Base-by-base conservation (phyloP, 768 basidiomycete species). In the Trametes coccinea region DNA sequence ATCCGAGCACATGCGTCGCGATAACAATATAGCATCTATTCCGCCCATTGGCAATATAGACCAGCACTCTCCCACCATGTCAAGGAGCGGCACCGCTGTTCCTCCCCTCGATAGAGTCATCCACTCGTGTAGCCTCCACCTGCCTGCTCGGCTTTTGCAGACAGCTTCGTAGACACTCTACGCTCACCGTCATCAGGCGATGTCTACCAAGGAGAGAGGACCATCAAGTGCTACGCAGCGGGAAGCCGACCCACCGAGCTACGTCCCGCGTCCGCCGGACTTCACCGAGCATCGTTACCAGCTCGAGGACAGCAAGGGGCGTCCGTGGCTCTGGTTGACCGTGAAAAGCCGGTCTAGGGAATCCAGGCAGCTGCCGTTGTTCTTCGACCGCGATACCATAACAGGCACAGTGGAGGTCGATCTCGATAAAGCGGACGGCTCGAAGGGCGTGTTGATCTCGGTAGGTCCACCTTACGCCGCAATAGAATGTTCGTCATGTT, bases 381-480 rank as follows among this genome's bases (percentile, higher is more conserved):
- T 82, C 65, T 68, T 77, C 49, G 76, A 82, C 61, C 79, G 77
- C 9, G 83, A 88, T 66, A 60, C 66, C 13, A 74, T 88, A 54
- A 67, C 78, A 1, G 85, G 86, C 27, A 70, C 72, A 8, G 82
- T 86, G 2, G 79, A 82, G 64, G 66, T 86, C 31, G 78, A 84
- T 53, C 71, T 83, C 37, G 74, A 77, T 61, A 82, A 81, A 66
- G 70, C 79, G 14, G 82, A 84, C 56, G 77, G 74, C 11, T 70
- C 80, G 52, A 84, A 85, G 68, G 75, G 73, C 31, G 74, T 87
- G 34, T 74, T 75, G 10, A 66, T 86, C 63, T 73, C 77, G 57
- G 83, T 82, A 59, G 55, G 80, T 76, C 22, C 41, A 46, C 30
- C 46, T n/a, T 34, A 50, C 52, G 5, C 34, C 34, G 34, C 22